A percentile compares a stretch with the other conserved stretches of the same genome.
These are phyloP conservation scores for Aureobasidium sp. DNA, from an alignment of 2,329 filamentous ascomycete genomes.

Conservation along the genomic window DNA sequence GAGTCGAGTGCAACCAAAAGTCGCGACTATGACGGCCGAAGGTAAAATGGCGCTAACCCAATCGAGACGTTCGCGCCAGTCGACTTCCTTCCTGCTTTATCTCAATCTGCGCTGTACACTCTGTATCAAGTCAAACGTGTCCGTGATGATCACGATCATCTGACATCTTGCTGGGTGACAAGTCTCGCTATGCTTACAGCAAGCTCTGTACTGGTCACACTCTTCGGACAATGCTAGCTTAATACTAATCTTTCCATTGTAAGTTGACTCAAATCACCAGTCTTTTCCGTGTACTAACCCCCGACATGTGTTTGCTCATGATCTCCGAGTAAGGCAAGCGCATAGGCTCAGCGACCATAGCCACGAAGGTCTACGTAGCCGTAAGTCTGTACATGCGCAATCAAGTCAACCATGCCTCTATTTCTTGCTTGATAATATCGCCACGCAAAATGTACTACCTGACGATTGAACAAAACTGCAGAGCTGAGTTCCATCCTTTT, in stretches of 20 bases:
- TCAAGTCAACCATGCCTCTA: not conserved
- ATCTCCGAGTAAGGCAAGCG: not conserved
- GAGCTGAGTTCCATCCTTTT: not conserved
- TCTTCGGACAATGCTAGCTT: too few relatives aligned
- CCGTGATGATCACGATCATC: too few relatives aligned
- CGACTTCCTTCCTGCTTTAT: constrained; percentile 1
- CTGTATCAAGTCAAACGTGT: not conserved
- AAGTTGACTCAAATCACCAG: not conserved
- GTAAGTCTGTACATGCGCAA: not conserved
- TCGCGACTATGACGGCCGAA: not conserved
- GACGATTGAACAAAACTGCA: not conserved
- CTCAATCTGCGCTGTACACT: not conserved
- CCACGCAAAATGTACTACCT: not conserved
- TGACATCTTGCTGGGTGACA: too few relatives aligned
- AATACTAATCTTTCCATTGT: not conserved
- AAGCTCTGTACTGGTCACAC: not conserved
- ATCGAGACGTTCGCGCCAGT: not conserved
- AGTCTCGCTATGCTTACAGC: not conserved
- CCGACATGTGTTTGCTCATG: not conserved
- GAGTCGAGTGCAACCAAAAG: constrained; percentile 15
- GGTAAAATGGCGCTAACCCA: constrained; percentile 3
- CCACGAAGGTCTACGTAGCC: not conserved
- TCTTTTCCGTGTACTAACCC: too few relatives aligned
- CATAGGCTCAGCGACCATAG: not conserved
- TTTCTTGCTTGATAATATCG: not conserved